Conservation (phyloP, 2,329 filamentous ascomycete species). For the Alternaria alternata region DNA sequence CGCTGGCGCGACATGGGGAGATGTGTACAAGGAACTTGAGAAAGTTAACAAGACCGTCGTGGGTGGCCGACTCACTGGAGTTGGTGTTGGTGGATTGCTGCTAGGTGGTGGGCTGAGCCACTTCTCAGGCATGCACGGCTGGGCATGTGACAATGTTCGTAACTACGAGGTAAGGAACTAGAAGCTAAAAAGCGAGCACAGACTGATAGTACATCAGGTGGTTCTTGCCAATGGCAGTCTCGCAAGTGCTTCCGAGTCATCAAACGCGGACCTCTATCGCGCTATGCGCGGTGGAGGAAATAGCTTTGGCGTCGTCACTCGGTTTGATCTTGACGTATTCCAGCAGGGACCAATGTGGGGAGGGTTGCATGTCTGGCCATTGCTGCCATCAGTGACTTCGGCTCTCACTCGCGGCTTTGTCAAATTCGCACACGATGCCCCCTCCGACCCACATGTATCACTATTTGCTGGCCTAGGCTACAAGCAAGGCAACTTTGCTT, state of each 20-base stretch:
- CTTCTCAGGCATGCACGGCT: conserved; percentile 37
- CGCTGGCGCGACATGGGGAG: conserved; percentile 36
- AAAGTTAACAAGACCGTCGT: conserved; percentile 9
- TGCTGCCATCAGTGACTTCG: background rate
- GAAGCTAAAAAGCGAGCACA: background rate
- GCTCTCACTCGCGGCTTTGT: conserved; percentile 1
- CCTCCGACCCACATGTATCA: conserved; percentile 1
- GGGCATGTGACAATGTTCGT: conserved; percentile 43
- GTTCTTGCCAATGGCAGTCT: conserved; percentile 27
- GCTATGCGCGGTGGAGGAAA: conserved; percentile 44
- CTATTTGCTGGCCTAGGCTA: conserved; percentile 6
- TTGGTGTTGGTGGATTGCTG: conserved; percentile 34
- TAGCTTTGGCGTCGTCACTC: conserved; percentile 40
- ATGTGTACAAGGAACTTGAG: conserved; percentile 37
- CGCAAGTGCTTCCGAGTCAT: conserved; percentile 24
- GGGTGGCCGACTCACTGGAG: conserved; percentile 23
- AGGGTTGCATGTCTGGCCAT: conserved; percentile 3
- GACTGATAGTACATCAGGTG: background rate
- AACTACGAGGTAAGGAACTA: conserved; percentile 34
- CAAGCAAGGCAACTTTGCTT: conserved; percentile 6
- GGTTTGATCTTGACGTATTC: conserved; percentile 21
- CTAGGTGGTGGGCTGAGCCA: conserved; percentile 47
- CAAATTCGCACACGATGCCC: conserved; percentile 1
- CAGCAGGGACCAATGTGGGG: conserved; percentile 27
- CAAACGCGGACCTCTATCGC: conserved; percentile 50